Evolutionary conservation across 2,329 filamentous ascomycete genomes (phyloP).

Genomic region (Phyllosticta citribraziliensis): DNA sequence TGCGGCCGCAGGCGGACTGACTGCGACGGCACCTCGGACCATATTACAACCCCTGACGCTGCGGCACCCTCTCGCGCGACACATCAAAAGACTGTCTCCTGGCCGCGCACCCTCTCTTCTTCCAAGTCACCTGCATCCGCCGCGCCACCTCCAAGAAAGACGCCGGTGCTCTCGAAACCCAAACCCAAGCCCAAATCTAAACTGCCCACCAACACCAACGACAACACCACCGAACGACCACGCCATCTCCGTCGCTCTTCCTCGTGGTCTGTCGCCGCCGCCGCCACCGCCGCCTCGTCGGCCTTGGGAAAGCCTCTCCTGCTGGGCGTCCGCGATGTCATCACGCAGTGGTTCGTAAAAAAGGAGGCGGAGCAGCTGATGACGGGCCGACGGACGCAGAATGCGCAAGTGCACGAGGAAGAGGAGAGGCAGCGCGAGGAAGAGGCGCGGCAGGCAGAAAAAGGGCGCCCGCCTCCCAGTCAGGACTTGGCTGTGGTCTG

Average conservation of each 20-base stretch:
- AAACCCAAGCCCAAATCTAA: background rate
- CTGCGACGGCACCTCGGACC: too few relatives aligned
- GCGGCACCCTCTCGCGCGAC: too few relatives aligned
- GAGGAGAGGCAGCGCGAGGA: background rate
- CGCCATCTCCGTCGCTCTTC: background rate
- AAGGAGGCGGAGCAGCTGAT: background rate
- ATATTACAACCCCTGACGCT: too few relatives aligned
- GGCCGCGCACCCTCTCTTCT: too few relatives aligned
- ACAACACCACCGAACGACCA: background rate
- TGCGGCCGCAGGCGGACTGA: too few relatives aligned
- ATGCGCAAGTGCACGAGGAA: background rate
- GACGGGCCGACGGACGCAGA: background rate
- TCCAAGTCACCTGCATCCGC: too few relatives aligned
- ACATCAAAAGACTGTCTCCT: too few relatives aligned
- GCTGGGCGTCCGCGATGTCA: background rate
- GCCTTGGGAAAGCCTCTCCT: background rate
- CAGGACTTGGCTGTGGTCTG: background rate
- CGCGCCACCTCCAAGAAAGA: too few relatives aligned
- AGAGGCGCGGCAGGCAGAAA: background rate
- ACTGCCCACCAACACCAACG: background rate
- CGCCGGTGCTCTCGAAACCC: too few relatives aligned
- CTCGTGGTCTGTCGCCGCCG: background rate
- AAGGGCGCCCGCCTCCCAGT: background rate
- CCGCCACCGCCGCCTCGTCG: background rate
- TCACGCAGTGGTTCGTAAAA: background rate